Base-by-base conservation (phyloP, 108 stramenopile genomes). In the Mayamaea pseudoterrestris region DNA sequence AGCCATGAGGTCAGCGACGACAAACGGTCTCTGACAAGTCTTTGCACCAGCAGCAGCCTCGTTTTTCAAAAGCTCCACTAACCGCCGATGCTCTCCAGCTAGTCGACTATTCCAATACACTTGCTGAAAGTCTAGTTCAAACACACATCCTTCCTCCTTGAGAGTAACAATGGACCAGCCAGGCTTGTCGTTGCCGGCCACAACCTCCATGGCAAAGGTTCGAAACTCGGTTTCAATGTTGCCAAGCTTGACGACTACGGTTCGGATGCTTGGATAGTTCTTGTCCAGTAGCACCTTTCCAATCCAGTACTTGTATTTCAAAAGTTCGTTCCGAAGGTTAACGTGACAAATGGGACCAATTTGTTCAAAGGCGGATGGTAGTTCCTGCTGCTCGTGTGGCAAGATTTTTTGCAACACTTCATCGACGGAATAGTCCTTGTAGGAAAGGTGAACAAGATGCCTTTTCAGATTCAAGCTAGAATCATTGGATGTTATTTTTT, bases 41-140 rank as follows among this genome's bases (percentile, higher is more conserved):
- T 46, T 13, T 29, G 23, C 17, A n/a, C n/a, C n/a, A n/a, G n/a
- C n/a, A n/a, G n/a, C n/a, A 21, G 68, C 71, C 39, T 73, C 50
- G 31, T 55, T 35, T 30, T 47, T 56, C 47, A 93, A 90, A 1
- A 61, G 28, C 28, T 84, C 48, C 26, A 96, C 85, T 30, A 98
- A 51, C 20, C 91, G 80, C 27, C 61, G 54, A 58, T 96, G 95
- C 69, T 96, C 95, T 25, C 74, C 71, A 27, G 74, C 84, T 36
- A 96, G 60, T 31, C 94, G 63, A 26, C 80, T 82, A 73, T 99
- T 99, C 94, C 96, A 99, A 63, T 99, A 99, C 12, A 99, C 98
- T 47, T 79, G 74, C 29, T 50, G 75, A 61, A 95, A 96, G 72
- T 99, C 90, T 54, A 99, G 69, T 30, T 57, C 51, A 53, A 95